A percentile compares a stretch with the other conserved stretches of the same genome.
phyloP scores from a whole-genome alignment of 345 rosid genomes.

The Salix koriyanagi region DNA sequence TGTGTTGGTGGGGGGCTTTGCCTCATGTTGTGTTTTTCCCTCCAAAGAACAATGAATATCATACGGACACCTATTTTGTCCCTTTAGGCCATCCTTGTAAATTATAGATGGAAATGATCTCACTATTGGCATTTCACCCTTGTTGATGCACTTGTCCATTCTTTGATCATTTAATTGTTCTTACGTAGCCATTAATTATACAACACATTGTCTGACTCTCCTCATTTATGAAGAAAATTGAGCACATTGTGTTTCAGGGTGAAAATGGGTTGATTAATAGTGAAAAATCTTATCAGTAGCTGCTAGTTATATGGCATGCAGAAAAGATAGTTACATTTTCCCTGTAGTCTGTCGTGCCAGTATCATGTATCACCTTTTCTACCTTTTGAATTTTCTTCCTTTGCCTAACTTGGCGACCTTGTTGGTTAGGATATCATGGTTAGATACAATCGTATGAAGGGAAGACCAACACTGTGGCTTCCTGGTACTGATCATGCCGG shows the following conservation, averaged over 20 bases:
- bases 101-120: neutral
- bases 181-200: neutral
- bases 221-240: neutral
- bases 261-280: neutral
- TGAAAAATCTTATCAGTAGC: neutral
- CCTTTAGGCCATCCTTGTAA: neutral
- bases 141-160: neutral
- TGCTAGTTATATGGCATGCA: neutral
- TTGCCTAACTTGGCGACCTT: constrained; percentile 17
- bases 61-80: neutral
- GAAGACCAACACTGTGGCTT: constrained; percentile 94
- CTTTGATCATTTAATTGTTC: neutral
- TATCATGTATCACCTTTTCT: neutral
- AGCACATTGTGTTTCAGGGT: neutral
- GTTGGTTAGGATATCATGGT: constrained; percentile 73
- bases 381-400: constrained; percentile 9
- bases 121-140: neutral
- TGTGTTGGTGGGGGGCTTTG: neutral
- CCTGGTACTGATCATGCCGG: constrained; percentile 99
- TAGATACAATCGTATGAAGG: constrained; percentile 88
- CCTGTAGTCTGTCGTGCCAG: neutral
- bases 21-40: neutral
- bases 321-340: neutral
- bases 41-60: neutral
- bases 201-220: neutral